A percentile compares a stretch with the other conserved stretches of the same genome.
These are phyloP conservation scores for Elasticomyces elasticus DNA, from an alignment of 495 filamentous ascomycete genomes.

Conservation along the genomic window DNA sequence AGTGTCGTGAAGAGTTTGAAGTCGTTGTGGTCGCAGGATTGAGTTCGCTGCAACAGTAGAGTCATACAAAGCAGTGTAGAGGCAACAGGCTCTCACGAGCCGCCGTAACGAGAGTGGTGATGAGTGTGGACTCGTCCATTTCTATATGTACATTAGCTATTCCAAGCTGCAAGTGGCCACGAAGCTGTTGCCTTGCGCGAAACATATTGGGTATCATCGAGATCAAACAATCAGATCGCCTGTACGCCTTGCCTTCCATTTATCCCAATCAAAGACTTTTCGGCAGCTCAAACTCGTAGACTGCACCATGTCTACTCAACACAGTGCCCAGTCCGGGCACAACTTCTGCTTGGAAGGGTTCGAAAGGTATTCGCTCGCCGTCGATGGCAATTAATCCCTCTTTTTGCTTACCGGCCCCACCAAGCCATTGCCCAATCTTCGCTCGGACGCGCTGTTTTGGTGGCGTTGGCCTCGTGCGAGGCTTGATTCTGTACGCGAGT, in stretches of 20 bases:
- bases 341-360: slow-evolving; percentile 81
- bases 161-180: not conserved
- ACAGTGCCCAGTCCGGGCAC: slow-evolving; percentile 78
- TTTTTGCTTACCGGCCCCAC: slow-evolving; percentile 38
- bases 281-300: slow-evolving; percentile 48
- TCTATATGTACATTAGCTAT: not conserved
- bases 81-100: not conserved
- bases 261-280: not conserved
- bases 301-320: slow-evolving; percentile 56
- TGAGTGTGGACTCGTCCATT: not conserved
- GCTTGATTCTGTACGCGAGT: slow-evolving; percentile 69
- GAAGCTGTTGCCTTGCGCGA: not conserved
- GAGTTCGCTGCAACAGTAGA: too few species aligned
- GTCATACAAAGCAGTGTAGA: not conserved
- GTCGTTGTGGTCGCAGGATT: too few species aligned
- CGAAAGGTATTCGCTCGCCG: slow-evolving; percentile 76
- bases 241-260: not conserved
- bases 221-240: not conserved
- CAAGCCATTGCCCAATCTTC: slow-evolving; percentile 12
- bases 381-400: slow-evolving; percentile 89
- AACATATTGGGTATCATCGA: not conserved
- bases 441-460: not conserved
- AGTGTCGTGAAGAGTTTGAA: too few species aligned
- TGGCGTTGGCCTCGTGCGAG: slow-evolving; percentile 27
- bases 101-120: not conserved